Evolutionary conservation across 805 yeast species (phyloP).

Genomic region (Wickerhamomyces rabaulensis): DNA sequence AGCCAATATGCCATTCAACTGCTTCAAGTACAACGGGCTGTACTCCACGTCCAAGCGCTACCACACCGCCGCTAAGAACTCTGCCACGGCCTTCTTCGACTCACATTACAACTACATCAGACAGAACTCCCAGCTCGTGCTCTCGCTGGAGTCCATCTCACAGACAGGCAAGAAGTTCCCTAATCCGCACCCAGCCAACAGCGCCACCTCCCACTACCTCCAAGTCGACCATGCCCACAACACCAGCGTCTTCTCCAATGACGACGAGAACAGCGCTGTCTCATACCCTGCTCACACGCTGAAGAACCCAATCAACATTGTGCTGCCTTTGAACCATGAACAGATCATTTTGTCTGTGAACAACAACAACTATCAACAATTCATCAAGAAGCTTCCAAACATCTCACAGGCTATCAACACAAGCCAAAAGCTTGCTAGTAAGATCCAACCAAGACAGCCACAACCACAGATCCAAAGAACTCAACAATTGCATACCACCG

Average conservation of each 20-base stretch:
- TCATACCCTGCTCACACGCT: neutral
- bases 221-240: conserved; percentile 22
- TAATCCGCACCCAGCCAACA: conserved; percentile 32
- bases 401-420: neutral
- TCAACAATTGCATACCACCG: neutral
- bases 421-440: neutral
- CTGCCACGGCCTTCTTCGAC: conserved; percentile 30
- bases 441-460: neutral
- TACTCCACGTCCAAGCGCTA: conserved; percentile 29
- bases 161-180: conserved; percentile 18
- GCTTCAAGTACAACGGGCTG: conserved; percentile 34
- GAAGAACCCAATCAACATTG: conserved; percentile 17
- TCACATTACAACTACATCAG: conserved; percentile 35
- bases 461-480: neutral
- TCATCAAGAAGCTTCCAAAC: conserved; percentile 11
- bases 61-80: conserved; percentile 29
- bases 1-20: conserved; percentile 34
- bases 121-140: conserved; percentile 30
- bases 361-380: conserved; percentile 13
- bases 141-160: conserved; percentile 12
- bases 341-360: conserved; percentile 12
- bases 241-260: conserved; percentile 8
- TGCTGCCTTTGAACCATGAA: conserved; percentile 15
- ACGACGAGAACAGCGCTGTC: conserved; percentile 13
- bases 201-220: conserved; percentile 27